Evolutionary conservation across 164 flowering plant genomes (phyloP).

Genomic region (Warburgia ugandensis): DNA sequence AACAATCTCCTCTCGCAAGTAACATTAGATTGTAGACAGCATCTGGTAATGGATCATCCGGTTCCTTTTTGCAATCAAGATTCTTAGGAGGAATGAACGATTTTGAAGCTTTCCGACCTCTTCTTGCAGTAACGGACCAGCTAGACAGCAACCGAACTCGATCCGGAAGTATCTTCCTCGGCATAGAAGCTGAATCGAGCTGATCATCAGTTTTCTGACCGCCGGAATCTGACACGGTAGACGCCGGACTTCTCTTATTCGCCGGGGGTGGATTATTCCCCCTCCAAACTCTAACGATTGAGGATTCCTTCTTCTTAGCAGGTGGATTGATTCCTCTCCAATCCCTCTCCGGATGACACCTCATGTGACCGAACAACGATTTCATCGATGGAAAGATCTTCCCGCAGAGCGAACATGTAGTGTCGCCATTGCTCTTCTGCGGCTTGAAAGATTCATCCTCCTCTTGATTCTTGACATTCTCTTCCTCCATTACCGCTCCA

Average conservation of each 20-base stretch:
- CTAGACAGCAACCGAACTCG: slow-evolving; percentile 1
- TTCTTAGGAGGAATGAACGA: not conserved
- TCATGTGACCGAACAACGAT: slow-evolving; percentile 70
- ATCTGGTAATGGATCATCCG: not conserved
- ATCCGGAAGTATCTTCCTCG: no score
- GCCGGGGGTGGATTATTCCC: no score
- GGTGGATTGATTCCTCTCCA: slow-evolving; percentile 6
- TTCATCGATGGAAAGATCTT: slow-evolving; percentile 49
- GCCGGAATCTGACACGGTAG: no score
- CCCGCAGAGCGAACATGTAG: slow-evolving; percentile 29
- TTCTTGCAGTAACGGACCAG: slow-evolving; percentile 33
- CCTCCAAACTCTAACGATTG: no score
- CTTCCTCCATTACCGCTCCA: not conserved
- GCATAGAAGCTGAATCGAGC: slow-evolving; percentile 8
- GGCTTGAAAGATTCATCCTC: no score
- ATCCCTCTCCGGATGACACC: slow-evolving; percentile 56
- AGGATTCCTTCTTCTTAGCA: no score
- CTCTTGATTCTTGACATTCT: not conserved
- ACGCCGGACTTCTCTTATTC: no score
- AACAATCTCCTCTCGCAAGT: slow-evolving; percentile 12
- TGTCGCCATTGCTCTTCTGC: not conserved
- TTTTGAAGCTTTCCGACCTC: slow-evolving; percentile 31
- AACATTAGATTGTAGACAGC: slow-evolving; percentile 21
- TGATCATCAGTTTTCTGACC: slow-evolving; percentile 6
- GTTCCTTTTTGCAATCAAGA: slow-evolving; percentile 6